Evolutionary conservation across 164 flowering plant species (phyloP).

Genomic region (Piper betle): DNA sequence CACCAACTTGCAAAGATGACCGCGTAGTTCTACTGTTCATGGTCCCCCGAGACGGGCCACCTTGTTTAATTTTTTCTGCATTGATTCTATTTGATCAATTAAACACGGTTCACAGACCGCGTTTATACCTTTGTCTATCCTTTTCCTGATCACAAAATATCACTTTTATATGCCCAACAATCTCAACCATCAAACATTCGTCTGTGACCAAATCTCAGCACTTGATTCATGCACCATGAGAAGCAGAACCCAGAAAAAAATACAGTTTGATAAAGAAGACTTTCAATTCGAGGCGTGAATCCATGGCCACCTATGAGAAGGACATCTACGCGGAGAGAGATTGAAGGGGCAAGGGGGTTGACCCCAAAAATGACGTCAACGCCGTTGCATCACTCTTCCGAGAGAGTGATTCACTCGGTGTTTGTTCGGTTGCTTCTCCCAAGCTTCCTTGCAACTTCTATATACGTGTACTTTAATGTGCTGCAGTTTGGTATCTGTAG

Average conservation of each 20-base stretch:
- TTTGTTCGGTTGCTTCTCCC: slow-evolving; percentile 15
- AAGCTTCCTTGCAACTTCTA: slow-evolving; percentile 29
- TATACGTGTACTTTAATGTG: background rate
- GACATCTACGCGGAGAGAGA: background rate
- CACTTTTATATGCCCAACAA: too few species aligned
- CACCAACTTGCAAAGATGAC: too few species aligned
- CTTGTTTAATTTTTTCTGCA: too few species aligned
- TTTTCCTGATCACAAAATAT: too few species aligned
- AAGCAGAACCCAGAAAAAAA: too few species aligned
- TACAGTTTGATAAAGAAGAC: background rate
- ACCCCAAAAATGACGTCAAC: slow-evolving; percentile 4
- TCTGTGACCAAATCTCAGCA: background rate
- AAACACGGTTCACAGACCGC: too few species aligned
- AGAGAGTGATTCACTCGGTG: background rate
- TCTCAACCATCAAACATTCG: too few species aligned
- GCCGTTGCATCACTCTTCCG: slow-evolving; percentile 1
- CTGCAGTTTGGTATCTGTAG: background rate
- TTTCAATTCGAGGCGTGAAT: background rate
- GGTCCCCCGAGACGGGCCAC: too few species aligned
- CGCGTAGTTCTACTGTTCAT: too few species aligned
- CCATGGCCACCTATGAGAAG: background rate
- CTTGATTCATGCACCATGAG: background rate
- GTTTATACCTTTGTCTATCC: too few species aligned
- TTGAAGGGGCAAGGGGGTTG: background rate
- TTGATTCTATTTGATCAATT: too few species aligned